phyloP scores from a whole-genome alignment of 2,329 filamentous ascomycete genomes.

The Hypoxylon sp. region DNA sequence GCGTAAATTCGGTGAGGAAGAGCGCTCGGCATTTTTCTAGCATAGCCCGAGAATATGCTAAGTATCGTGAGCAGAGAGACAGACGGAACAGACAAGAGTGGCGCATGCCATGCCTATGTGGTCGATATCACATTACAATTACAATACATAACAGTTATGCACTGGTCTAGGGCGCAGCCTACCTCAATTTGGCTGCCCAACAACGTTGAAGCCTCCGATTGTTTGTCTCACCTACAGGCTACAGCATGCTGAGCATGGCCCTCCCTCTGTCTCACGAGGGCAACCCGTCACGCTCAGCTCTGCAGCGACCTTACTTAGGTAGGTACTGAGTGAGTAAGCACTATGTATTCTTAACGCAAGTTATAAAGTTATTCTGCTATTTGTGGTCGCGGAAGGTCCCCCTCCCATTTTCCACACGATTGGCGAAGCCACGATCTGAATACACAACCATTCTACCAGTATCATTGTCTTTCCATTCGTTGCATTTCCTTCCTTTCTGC shows the following conservation, averaged over 20 bases:
- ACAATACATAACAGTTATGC: constrained; percentile 1
- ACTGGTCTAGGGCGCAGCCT: constrained; percentile 33
- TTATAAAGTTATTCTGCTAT: constrained; percentile 18
- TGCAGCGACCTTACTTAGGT: constrained; percentile 18
- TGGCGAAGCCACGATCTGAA: constrained; percentile 40
- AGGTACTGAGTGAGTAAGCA: constrained; percentile 38
- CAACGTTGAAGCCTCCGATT: constrained; percentile 26
- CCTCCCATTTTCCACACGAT: constrained; percentile 15
- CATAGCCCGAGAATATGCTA: constrained; percentile 10
- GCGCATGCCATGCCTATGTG: constrained; percentile 38
- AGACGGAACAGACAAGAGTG: constrained; percentile 3
- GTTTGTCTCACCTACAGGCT: constrained; percentile 41
- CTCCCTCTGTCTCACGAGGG: constrained; percentile 43
- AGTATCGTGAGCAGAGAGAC: constrained; percentile 29
- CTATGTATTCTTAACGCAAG: too few species aligned
- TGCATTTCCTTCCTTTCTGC: constrained; percentile 13
- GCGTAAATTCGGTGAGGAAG: constrained; percentile 30
- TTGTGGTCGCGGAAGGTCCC: constrained; percentile 10
- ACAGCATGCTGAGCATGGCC: too few species aligned
- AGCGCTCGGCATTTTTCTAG: constrained; percentile 36
- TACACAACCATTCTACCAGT: constrained; percentile 26
- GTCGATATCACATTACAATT: constrained; percentile 23
- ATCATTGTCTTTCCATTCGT: constrained; percentile 14
- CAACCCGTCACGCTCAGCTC: constrained; percentile 45
- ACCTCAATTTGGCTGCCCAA: constrained; percentile 40